Base-by-base conservation (phyloP, 108 stramenopile genomes). In the Cyclostephanos invisitatus region DNA sequence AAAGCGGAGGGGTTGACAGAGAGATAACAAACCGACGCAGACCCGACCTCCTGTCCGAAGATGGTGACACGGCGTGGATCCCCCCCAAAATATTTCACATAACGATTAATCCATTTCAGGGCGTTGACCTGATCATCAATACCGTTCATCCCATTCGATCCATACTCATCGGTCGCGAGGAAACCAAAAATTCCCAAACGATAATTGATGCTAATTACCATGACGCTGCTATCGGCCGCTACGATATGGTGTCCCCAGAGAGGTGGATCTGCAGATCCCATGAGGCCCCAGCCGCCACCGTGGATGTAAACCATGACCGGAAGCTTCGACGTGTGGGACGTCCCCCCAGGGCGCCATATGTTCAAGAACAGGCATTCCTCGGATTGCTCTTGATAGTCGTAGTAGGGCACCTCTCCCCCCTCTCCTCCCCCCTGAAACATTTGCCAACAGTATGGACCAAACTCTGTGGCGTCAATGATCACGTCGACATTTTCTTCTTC, bases 31-130 rank as follows among this genome's bases (percentile, higher is more conserved):
- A 64, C 27, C 21, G 44, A 48, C 47, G 50, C 62, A 18, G 84
- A 83, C 12, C 96, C 96, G 1, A 94, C 91, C 58, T 53, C 24
- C 57, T 89, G 89, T 24, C 96, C 96, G 78, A 95, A 95, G 3
- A 96, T 66, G 11, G 91, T 93, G 38, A 96, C 88, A 58, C 73
- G 73, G 47, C 82, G 57, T 9, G 91, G 84, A 82, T 96, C 87
- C 28, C 96, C 96, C n/a, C 96, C 93, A 80, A 96, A 96, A 15
- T 78, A 53, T 15, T 62, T 67, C 69, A 95, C 92, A 64, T 92
- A 89, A 10, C 81, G 75, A 60, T 89, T 74, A 48, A 94, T 82
- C 85, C 88, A 96, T 68, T 89, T 84, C 58, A 96, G 49, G 22
- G 88, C 96, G 11, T 87, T 84, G 18, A 86, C 67, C 75, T 96